Base-by-base conservation (phyloP, 2,329 filamentous ascomycete species). In the Teratosphaeriaceae sp. region DNA sequence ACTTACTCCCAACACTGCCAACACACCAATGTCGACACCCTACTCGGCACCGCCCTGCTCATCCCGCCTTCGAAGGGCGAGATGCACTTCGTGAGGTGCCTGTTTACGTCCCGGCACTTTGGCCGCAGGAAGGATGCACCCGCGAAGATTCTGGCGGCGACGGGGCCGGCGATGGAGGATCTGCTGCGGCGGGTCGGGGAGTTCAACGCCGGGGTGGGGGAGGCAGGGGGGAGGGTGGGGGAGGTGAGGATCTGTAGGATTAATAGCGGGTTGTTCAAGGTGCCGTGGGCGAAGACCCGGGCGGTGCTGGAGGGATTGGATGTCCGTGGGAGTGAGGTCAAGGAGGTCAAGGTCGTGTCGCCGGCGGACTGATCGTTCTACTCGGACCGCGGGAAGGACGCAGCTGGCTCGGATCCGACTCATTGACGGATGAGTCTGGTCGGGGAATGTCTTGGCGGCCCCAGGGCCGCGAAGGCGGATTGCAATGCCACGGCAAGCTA, bases 261-360 rank as follows among this genome's bases (percentile, higher is more conserved):
- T 50, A 81, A 81, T 53, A 72, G 74, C 20, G 78, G 75, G 0
- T 58, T 73, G 24, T 82, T 82, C 55, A 63, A 60, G 0, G 74
- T 81, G 20, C 62, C 68, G 11, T 82, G 78, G 78, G 58, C 65
- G 43, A 55, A 62, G 24, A 78, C 75, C 0, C 65, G 63, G 44
- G 51, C 47, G 4, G 58, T 74, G 1, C 40, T 81, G 27, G 61
- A 69, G 40, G 52, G 56, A 0, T 56, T 65, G 3, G 61, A 61
- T 21, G 42, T 70, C 27, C 52, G 55, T 8, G 48, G 47, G 3
- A 36, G 33, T 5, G 43, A 48, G 23, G 43, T 57, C 18, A 38
- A 24, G 39, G 41, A 48, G 20, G 37, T 56, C 6, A 47, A 56
- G 22, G 53, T 58, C 13, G 39, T 56, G 9, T 49, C 42, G 18